Conservation (phyloP, 176 grass and related monocot species). For the Rhynchospora tenuis region DNA sequence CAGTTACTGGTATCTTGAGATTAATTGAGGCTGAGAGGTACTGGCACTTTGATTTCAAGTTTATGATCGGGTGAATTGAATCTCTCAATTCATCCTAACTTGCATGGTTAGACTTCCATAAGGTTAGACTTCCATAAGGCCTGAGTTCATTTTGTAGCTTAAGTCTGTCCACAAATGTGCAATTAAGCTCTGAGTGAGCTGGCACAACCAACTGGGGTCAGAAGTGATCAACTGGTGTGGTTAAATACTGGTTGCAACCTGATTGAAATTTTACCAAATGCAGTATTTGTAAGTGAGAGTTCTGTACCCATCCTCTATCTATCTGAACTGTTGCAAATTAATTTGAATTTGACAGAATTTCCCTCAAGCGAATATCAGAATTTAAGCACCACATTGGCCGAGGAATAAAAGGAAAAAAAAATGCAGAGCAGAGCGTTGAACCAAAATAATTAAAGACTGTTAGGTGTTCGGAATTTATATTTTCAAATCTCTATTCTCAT, state of each 20-base stretch:
- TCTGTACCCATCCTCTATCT: not conserved
- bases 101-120: not conserved
- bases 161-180: slow-evolving; percentile 7
- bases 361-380: not conserved
- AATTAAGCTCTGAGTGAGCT: not conserved
- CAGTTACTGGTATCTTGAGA: slow-evolving; percentile 88
- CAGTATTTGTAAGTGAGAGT: not conserved
- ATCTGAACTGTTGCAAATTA: not conserved
- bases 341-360: not conserved
- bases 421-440: not conserved
- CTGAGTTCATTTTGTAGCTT: not conserved
- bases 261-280: not conserved
- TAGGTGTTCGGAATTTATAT: not conserved
- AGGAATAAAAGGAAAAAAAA: not conserved
- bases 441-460: not conserved
- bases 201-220: not conserved
- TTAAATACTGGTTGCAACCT: not conserved
- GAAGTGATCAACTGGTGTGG: not conserved
- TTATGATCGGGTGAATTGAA: slow-evolving; percentile 7
- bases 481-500: not conserved
- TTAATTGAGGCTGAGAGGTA: slow-evolving; percentile 99
- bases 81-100: not conserved
- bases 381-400: not conserved
- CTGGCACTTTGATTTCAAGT: slow-evolving; percentile 1
- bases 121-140: not conserved